These are phyloP conservation scores for Gossypium gossypioides DNA, from an alignment of 441 rosid genomes.

Conservation along the genomic window DNA sequence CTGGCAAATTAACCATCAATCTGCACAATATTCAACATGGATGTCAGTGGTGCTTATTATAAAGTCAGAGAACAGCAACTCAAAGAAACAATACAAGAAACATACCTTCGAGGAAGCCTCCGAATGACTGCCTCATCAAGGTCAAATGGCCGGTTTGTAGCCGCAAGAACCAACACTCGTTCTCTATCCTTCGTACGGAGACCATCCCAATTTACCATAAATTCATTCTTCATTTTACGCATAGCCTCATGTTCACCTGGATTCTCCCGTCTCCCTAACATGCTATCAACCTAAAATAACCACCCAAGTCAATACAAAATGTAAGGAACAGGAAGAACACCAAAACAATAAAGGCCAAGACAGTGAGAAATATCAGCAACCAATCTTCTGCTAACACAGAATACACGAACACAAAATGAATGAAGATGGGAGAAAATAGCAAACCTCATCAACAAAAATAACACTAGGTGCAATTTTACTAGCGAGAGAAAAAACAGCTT, in stretches of 20 bases:
- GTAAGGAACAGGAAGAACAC: background rate
- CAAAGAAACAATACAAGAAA: background rate
- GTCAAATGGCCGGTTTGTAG: conserved; percentile 96
- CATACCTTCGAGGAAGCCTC: conserved; percentile 91
- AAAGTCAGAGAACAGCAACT: background rate
- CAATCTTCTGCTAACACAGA: background rate
- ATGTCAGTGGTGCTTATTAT: background rate
- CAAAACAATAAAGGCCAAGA: background rate
- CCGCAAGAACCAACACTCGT: conserved; percentile 90
- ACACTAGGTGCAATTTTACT: conserved; percentile 97
- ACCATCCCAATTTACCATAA: conserved; percentile 99
- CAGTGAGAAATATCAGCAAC: background rate
- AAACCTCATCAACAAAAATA: conserved; percentile 94
- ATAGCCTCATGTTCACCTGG: conserved; percentile 99
- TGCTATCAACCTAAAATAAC: conserved; percentile 79
- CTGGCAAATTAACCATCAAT: conserved; percentile 95
- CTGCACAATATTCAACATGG: conserved; percentile 28
- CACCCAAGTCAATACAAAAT: conserved; percentile 1
- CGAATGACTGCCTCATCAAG: conserved; percentile 98
- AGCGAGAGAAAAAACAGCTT: conserved; percentile 92
- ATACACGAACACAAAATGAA: background rate
- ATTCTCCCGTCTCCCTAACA: conserved; percentile 96
- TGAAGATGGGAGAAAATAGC: conserved; percentile 2
- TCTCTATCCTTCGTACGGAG: conserved; percentile 89
- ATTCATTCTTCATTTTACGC: conserved; percentile 99